Evolutionary conservation across 2,329 filamentous ascomycete genomes (phyloP).

Genomic region (Lachnellula cervina): DNA sequence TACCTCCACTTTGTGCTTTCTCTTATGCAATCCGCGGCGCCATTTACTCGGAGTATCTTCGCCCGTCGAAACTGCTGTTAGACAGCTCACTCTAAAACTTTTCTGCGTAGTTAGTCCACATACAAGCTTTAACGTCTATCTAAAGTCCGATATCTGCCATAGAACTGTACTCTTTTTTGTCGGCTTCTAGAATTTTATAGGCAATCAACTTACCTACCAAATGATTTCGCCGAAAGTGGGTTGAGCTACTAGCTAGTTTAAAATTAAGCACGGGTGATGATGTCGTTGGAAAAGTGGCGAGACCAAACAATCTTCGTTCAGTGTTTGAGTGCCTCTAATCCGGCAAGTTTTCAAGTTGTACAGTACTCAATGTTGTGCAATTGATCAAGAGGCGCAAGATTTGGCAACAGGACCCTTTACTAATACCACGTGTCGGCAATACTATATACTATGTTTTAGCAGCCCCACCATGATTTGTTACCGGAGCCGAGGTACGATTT

Average conservation of each 20-base stretch:
- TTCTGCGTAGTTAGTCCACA: neutral
- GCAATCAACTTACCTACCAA: neutral
- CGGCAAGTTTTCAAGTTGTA: too few species aligned
- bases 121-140: conserved; percentile 1
- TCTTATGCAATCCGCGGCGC: conserved; percentile 11
- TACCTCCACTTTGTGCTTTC: conserved; percentile 5
- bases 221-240: neutral
- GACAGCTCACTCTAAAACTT: neutral
- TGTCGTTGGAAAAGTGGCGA: neutral
- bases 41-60: conserved; percentile 2
- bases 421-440: too few species aligned
- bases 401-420: too few species aligned
- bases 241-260: neutral
- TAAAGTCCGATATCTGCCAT: conserved; percentile 11
- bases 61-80: conserved; percentile 5
- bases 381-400: too few species aligned
- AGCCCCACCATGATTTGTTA: too few species aligned
- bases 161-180: neutral
- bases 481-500: too few species aligned
- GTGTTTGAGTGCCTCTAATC: too few species aligned
- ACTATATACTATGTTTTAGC: too few species aligned
- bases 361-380: too few species aligned
- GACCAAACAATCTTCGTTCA: neutral
- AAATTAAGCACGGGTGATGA: neutral
- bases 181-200: neutral